These are phyloP conservation scores for Wickerhamiella infanticola DNA, from an alignment of 1,139 yeast species.

Conservation along the genomic window DNA sequence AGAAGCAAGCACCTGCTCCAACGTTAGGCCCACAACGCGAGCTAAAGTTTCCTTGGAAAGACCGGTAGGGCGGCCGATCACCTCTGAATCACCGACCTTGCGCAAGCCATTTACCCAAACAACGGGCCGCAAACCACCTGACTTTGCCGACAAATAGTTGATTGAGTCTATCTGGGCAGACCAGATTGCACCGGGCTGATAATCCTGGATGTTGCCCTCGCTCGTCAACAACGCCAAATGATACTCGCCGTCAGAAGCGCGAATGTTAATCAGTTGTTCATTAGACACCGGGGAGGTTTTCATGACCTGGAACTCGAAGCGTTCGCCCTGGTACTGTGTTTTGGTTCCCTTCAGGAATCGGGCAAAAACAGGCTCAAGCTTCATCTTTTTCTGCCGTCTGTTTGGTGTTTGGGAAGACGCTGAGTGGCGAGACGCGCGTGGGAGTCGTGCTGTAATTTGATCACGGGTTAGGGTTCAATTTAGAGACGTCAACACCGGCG, in stretches of 20 bases:
- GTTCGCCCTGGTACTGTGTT: not conserved
- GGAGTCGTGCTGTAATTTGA: not conserved
- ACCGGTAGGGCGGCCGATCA: not conserved
- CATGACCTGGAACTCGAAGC: not conserved
- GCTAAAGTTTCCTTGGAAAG: not conserved
- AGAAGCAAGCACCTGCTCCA: not conserved
- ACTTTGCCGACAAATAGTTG: not conserved
- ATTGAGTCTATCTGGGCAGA: not conserved
- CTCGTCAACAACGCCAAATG: not conserved
- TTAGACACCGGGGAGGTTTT: not conserved
- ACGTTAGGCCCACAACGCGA: not conserved
- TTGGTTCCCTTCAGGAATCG: not conserved
- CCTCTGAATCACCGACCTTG: not conserved
- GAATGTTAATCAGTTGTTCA: not conserved
- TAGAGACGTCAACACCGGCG: too few species aligned
- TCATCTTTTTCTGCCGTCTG: not conserved
- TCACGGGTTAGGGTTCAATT: conserved; percentile 1
- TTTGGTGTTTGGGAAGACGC: too few species aligned
- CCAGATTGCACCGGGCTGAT: not conserved
- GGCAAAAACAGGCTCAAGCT: not conserved
- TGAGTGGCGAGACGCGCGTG: conserved; percentile 1
- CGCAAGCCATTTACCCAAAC: not conserved
- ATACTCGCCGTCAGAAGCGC: not conserved
- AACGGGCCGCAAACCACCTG: not conserved
- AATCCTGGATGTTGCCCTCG: not conserved